Conservation (phyloP, 2,329 filamentous ascomycete genomes). For the Paraphoma sp. region DNA sequence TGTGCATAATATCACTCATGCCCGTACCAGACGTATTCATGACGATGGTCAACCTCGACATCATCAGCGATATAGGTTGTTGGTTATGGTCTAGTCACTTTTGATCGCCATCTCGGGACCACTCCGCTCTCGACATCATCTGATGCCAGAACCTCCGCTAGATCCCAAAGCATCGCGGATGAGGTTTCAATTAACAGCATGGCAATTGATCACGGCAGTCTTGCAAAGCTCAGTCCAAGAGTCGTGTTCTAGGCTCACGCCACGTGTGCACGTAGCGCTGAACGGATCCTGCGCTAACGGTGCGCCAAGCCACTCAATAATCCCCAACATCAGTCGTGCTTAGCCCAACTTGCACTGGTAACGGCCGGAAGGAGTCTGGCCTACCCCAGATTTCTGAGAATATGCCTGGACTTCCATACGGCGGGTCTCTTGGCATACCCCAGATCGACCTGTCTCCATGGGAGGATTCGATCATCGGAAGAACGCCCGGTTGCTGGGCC, state of each 20-base stretch:
- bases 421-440: conserved; percentile 4
- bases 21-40: too few relatives aligned
- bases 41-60: too few relatives aligned
- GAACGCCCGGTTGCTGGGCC: conserved; percentile 6
- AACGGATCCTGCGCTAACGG: conserved; percentile 6
- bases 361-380: neutral
- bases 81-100: too few relatives aligned
- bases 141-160: neutral
- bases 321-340: neutral
- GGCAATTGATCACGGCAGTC: conserved; percentile 7
- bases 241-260: conserved; percentile 15
- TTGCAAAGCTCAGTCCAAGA: neutral
- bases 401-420: conserved; percentile 2
- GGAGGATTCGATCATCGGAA: conserved; percentile 2
- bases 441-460: neutral
- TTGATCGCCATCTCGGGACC: too few relatives aligned
- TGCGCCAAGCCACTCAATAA: conserved; percentile 7
- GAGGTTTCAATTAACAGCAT: neutral
- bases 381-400: conserved; percentile 1
- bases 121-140: neutral
- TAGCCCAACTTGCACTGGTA: neutral
- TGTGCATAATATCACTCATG: too few relatives aligned
- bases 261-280: conserved; percentile 12
- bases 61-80: too few relatives aligned
- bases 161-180: neutral